These are phyloP conservation scores for Sungouiozyma intestinalis DNA, from an alignment of 805 yeast genomes.

Conservation along the genomic window DNA sequence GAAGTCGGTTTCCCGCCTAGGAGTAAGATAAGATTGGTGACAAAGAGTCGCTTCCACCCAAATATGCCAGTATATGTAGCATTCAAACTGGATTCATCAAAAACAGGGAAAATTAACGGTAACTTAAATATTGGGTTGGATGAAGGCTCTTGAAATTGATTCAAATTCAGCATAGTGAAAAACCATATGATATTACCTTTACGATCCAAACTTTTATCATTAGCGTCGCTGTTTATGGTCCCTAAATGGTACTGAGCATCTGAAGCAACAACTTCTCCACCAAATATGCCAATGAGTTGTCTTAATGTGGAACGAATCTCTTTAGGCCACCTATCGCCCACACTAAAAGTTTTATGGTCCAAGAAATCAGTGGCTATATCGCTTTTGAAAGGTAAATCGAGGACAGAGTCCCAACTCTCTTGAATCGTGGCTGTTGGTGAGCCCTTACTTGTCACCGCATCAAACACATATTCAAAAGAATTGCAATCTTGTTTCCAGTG, in stretches of 20 bases:
- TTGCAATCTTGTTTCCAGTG: background rate
- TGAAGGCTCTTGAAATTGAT: conserved; percentile 45
- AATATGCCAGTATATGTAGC: conserved; percentile 70
- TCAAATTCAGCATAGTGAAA: conserved; percentile 47
- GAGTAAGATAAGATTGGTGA: conserved; percentile 49
- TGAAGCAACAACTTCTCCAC: background rate
- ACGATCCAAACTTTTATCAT: conserved; percentile 6
- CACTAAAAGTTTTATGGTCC: background rate
- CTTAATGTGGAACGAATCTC: background rate
- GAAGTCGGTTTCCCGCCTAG: conserved; percentile 73
- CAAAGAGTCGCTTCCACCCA: conserved; percentile 71
- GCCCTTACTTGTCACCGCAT: background rate
- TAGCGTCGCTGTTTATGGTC: background rate
- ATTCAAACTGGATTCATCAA: conserved; percentile 40
- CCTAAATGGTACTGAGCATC: background rate
- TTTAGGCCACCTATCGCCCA: background rate
- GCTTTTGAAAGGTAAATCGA: background rate
- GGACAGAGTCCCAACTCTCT: background rate
- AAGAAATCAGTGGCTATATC: background rate
- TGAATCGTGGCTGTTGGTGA: background rate
- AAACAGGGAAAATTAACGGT: conserved; percentile 44
- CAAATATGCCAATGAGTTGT: background rate
- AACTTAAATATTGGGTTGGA: conserved; percentile 47
- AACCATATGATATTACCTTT: conserved; percentile 72
- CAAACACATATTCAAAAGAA: background rate